Evolutionary conservation across 148 eudicot genomes (phyloP).

Genomic region (Rhododendron mucronatum): DNA sequence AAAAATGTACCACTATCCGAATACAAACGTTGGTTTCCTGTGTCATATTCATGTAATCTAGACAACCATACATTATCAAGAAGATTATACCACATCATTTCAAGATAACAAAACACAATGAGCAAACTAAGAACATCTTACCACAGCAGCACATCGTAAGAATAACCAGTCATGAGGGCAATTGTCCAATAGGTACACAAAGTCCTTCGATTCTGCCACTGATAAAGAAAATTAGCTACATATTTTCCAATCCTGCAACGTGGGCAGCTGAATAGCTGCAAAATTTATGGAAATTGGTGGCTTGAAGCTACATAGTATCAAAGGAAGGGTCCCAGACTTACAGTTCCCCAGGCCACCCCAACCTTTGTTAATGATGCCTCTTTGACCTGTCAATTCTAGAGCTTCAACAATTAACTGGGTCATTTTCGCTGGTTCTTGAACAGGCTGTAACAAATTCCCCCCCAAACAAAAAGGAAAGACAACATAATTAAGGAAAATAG

Average conservation of each 20-base stretch:
- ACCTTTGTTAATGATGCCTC: slow-evolving; percentile 93
- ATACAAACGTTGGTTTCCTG: background rate
- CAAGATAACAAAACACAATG: background rate
- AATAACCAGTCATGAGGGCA: slow-evolving; percentile 71
- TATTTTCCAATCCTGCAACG: background rate
- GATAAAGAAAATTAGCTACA: slow-evolving; percentile 8
- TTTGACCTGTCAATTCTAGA: slow-evolving; percentile 45
- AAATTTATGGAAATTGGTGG: background rate
- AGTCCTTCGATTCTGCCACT: slow-evolving; percentile 81
- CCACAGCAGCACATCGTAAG: slow-evolving; percentile 58
- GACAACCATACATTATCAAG: background rate
- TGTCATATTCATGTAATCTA: background rate
- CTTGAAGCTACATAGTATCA: background rate
- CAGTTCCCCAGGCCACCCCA: slow-evolving; percentile 97
- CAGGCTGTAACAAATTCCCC: slow-evolving; percentile 46
- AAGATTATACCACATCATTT: background rate
- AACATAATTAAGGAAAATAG: background rate
- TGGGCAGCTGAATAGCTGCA: background rate
- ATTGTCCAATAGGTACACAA: slow-evolving; percentile 59
- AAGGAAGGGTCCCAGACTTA: slow-evolving; percentile 37
- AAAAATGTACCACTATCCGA: background rate
- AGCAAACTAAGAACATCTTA: slow-evolving; percentile 19
- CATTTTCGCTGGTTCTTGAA: slow-evolving; percentile 81
- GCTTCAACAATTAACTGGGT: slow-evolving; percentile 74
- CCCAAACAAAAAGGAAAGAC: background rate